A percentile compares a stretch with the other conserved stretches of the same genome.
Evolutionary conservation across 768 basidiomycete species (phyloP).

Genomic region (Leccinum longicurvipes): DNA sequence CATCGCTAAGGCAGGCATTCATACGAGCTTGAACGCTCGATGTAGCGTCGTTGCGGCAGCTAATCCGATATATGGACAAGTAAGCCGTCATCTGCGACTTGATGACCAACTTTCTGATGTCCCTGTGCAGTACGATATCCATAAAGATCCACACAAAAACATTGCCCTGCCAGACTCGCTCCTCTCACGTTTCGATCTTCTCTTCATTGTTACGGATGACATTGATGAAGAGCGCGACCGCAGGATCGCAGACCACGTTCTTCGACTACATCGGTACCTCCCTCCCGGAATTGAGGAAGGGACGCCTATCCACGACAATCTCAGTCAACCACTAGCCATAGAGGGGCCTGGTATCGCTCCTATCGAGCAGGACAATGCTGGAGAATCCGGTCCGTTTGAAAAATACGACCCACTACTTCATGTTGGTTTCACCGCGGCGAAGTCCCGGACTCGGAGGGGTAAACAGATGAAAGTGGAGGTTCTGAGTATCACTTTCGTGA

Average conservation of each 20-base stretch:
- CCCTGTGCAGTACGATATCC: conserved; percentile 85
- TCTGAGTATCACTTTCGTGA: conserved; percentile 89
- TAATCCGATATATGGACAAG: conserved; percentile 98
- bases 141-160: conserved; percentile 98
- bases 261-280: conserved; percentile 95
- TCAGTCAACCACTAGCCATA: conserved; percentile 83
- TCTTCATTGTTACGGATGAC: conserved; percentile 98
- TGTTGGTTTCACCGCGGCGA: conserved; percentile 60
- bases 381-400: conserved; percentile 74
- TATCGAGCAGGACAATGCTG: conserved; percentile 36
- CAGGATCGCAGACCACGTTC: conserved; percentile 93
- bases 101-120: conserved; percentile 7
- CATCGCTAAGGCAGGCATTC: conserved; percentile 98
- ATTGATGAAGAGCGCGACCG: conserved; percentile 94
- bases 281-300: conserved; percentile 97
- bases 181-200: conserved; percentile 95
- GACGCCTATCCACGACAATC: conserved; percentile 82
- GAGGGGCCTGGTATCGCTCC: conserved; percentile 60
- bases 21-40: conserved; percentile 95
- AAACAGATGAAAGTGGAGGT: conserved; percentile 75
- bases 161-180: conserved; percentile 97
- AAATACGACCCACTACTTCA: conserved; percentile 96
- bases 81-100: conserved; percentile 32
- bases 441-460: conserved; percentile 52
- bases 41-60: conserved; percentile 98